Percentiles rank a stretch among this genome's conserved stretches.
These are phyloP conservation scores for Colletotrichum gloeosporioides DNA, from an alignment of 2,329 filamentous ascomycete genomes.

Conservation along the genomic window DNA sequence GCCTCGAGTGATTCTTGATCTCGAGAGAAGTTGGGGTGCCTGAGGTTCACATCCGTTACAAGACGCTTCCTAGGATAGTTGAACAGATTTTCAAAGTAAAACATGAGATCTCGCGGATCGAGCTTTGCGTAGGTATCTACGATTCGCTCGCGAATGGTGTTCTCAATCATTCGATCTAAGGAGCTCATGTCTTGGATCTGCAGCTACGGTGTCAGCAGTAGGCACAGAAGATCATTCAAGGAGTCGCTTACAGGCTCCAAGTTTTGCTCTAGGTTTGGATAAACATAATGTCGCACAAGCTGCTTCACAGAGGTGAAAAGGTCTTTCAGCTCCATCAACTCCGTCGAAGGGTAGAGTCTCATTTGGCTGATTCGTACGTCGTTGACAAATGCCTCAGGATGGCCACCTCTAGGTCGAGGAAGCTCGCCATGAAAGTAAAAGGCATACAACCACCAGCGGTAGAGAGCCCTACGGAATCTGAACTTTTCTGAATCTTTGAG, in stretches of 20 bases:
- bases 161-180: slow-evolving; percentile 19
- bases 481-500: slow-evolving; percentile 46
- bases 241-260: slow-evolving; percentile 36
- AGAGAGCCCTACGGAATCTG: slow-evolving; percentile 56
- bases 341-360: slow-evolving; percentile 46
- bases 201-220: neutral
- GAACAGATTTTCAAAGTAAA: slow-evolving; percentile 52
- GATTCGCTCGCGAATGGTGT: slow-evolving; percentile 33
- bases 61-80: slow-evolving; percentile 51
- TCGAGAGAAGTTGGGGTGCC: slow-evolving; percentile 46
- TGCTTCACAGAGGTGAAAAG: slow-evolving; percentile 49
- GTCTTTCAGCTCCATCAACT: slow-evolving; percentile 51
- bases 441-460: slow-evolving; percentile 60
- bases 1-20: slow-evolving; percentile 51
- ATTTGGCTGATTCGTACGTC: slow-evolving; percentile 48
- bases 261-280: slow-evolving; percentile 47
- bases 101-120: slow-evolving; percentile 52
- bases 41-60: slow-evolving; percentile 44
- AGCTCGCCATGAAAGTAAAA: slow-evolving; percentile 55
- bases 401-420: slow-evolving; percentile 39
- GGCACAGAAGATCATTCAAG: neutral
- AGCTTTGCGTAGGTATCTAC: slow-evolving; percentile 55
- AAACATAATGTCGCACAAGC: slow-evolving; percentile 50
- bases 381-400: slow-evolving; percentile 44
- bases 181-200: slow-evolving; percentile 7